Base-by-base conservation (phyloP, 2,329 filamentous ascomycete species). In the Coniella lustricola region DNA sequence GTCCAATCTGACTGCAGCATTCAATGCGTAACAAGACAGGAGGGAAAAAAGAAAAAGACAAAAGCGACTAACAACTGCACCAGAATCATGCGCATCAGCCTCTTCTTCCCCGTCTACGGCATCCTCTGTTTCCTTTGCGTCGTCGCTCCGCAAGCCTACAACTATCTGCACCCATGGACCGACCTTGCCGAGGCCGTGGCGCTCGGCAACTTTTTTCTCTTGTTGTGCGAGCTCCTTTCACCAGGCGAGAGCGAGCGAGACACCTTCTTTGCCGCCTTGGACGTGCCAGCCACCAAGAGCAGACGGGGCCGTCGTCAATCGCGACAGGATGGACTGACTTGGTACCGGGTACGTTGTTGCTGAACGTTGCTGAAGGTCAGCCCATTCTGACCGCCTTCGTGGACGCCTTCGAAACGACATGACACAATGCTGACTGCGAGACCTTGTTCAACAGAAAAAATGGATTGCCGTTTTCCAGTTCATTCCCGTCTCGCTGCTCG, bases 61-160 rank as follows among this genome's bases (percentile, higher is more conserved):
- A 3, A 4, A 3, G 21, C 38, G 22, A 3, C 25, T 25, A 31
- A 16, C 4, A 22, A 14, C 7, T 4, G 14, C 10, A 25, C 14
- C 29, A 41, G 38, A 12, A 68, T 73, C 44, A 63, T 74, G 55
- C 61, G 68, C 41, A 68, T 72, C 38, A 64, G 64, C 38, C 52
- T 60, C 8, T 60, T 72, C 10, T 61, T 73, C n/a, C 68, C 69
- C 3, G 50, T 67, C n/a, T 69, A 68, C 52, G 62, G 65, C n/a
- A 52, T 70, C 20, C 49, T 66, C 14, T 64, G 65, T 1, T 68
- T 67, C 44, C 54, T 73, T 3, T 59, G 59, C 2, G 60, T 72
- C 22, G 59, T 58, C 48, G 65, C 63, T 25, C 66, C 68, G 4
- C 56, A 60, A 18, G 53, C 62, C 2, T 63, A 66, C 38, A 60